A percentile compares a stretch with the other conserved stretches of the same genome.
Conservation (phyloP, 129 eudicot species). For the Arctium lappa region DNA sequence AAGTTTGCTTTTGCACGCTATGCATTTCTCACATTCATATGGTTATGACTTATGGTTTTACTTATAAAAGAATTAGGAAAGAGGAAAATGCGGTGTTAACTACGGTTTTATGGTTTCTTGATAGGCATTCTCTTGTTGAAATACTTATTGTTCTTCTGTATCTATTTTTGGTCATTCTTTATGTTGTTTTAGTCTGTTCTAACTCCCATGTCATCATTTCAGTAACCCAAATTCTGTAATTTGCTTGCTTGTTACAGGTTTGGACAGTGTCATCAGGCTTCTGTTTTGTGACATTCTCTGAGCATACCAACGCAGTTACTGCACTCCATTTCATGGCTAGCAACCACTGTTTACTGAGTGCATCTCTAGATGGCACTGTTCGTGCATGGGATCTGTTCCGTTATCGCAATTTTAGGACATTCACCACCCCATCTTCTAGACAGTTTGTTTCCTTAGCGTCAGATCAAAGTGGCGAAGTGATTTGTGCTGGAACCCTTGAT, state of each 20-base stretch:
- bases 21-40: background rate
- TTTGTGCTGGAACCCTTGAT: constrained; percentile 99
- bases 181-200: background rate
- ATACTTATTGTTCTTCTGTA: background rate
- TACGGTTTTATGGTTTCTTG: background rate
- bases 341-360: constrained; percentile 86
- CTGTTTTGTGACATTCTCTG: constrained; percentile 89
- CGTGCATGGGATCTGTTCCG: constrained; percentile 97
- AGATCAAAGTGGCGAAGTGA: constrained; percentile 98
- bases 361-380: constrained; percentile 96
- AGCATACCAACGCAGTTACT: constrained; percentile 97
- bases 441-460: constrained; percentile 94
- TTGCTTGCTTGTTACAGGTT: constrained; percentile 49
- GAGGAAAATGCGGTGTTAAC: background rate
- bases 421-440: constrained; percentile 86
- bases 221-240: background rate
- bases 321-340: constrained; percentile 89
- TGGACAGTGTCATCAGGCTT: constrained; percentile 96
- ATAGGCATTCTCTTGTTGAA: background rate
- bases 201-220: background rate
- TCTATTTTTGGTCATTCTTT: background rate
- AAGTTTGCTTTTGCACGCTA: background rate
- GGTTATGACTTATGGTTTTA: background rate
- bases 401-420: constrained; percentile 86
- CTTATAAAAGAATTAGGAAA: background rate